Conservation (phyloP, 2,329 filamentous ascomycete species). For the Xylaria sp. region DNA sequence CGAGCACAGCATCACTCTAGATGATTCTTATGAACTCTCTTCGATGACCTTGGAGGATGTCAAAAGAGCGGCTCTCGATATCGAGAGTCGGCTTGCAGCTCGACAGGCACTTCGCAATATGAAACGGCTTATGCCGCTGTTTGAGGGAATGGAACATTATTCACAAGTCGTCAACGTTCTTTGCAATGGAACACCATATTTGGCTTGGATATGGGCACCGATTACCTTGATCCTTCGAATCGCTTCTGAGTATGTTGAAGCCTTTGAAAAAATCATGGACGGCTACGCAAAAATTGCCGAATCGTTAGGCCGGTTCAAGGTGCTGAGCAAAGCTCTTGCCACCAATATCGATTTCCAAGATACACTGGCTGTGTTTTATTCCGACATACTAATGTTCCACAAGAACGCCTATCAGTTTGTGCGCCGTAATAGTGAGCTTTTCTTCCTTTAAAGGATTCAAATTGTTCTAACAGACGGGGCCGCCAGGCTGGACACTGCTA, state of each 20-base stretch:
- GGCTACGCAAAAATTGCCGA: constrained; percentile 54
- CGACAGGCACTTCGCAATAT: constrained; percentile 50
- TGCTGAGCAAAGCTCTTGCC: constrained; percentile 49
- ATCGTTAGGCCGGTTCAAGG: constrained; percentile 53
- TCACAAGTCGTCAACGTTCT: constrained; percentile 51
- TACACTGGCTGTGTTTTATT: constrained; percentile 56
- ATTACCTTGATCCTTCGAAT: constrained; percentile 48
- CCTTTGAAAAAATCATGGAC: constrained; percentile 51
- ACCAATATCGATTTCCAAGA: constrained; percentile 53
- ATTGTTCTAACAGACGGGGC: not conserved
- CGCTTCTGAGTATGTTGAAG: constrained; percentile 44
- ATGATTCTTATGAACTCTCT: not conserved
- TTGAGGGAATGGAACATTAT: constrained; percentile 52
- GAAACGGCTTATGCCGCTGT: constrained; percentile 51
- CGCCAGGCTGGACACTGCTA: constrained; percentile 50
- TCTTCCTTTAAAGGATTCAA: not conserved
- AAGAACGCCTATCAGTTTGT: constrained; percentile 60
- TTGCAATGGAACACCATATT: constrained; percentile 54
- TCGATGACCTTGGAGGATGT: constrained; percentile 10
- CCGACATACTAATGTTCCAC: constrained; percentile 62
- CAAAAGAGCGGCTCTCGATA: constrained; percentile 2
- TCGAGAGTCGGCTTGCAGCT: constrained; percentile 24
- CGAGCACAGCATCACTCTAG: not conserved
- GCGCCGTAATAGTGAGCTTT: constrained; percentile 46
- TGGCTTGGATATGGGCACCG: constrained; percentile 53